These are phyloP conservation scores for Chenopodium berlandieri DNA, from an alignment of 148 eudicot genomes.

Conservation along the genomic window DNA sequence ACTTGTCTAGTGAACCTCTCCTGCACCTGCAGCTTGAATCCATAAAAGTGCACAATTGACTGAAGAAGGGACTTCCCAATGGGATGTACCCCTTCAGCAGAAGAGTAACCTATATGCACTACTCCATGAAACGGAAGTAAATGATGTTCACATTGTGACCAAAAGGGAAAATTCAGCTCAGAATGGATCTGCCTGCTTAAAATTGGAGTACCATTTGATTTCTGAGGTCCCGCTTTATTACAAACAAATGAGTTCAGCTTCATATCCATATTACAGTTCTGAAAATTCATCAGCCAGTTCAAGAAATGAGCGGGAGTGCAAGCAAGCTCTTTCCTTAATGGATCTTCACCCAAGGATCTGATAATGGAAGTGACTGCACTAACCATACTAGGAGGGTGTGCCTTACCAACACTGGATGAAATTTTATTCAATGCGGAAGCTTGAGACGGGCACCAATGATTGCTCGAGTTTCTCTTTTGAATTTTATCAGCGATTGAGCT, in stretches of 20 bases:
- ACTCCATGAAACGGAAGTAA: slow-evolving; percentile 93
- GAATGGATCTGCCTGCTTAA: slow-evolving; percentile 26
- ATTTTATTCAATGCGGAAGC: slow-evolving; percentile 15
- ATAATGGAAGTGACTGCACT: slow-evolving; percentile 63
- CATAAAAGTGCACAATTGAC: slow-evolving; percentile 75
- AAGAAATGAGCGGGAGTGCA: slow-evolving; percentile 71
- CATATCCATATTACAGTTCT: slow-evolving; percentile 50
- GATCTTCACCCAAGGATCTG: slow-evolving; percentile 73
- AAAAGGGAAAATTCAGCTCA: slow-evolving; percentile 67
- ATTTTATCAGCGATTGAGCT: slow-evolving; percentile 34
- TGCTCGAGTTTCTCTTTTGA: slow-evolving; percentile 15
- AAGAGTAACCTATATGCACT: slow-evolving; percentile 74
- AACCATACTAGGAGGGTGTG: slow-evolving; percentile 48
- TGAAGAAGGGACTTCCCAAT: slow-evolving; percentile 54
- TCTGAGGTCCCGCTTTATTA: slow-evolving; percentile 24
- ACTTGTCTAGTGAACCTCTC: slow-evolving; percentile 91
- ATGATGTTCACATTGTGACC: slow-evolving; percentile 97
- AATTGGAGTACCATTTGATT: slow-evolving; percentile 31
- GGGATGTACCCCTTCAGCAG: slow-evolving; percentile 34
- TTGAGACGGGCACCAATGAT: slow-evolving; percentile 68
- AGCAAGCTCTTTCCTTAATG: slow-evolving; percentile 67
- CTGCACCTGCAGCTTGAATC: slow-evolving; percentile 93
- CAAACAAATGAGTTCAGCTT: slow-evolving; percentile 54
- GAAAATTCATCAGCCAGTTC: slow-evolving; percentile 72
- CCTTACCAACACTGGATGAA: slow-evolving; percentile 26